Conservation (phyloP, 371 early-diverging fungal species). For the Sporodiniella umbellata region DNA sequence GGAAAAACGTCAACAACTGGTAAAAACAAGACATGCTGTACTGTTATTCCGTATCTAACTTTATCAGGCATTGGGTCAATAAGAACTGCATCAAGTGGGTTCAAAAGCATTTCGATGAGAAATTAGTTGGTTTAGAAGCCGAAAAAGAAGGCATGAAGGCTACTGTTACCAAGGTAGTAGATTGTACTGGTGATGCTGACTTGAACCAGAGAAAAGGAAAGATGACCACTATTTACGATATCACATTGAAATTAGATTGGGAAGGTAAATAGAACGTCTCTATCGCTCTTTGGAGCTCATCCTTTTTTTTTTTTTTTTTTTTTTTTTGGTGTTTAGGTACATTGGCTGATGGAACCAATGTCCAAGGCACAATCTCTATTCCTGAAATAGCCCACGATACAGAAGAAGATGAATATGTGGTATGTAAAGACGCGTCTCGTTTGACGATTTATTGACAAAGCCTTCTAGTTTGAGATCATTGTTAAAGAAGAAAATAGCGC, state of each 20-base stretch:
- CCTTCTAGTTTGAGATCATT: slow-evolving; percentile 73
- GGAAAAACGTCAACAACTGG: slow-evolving; percentile 36
- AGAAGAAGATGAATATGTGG: slow-evolving; percentile 75
- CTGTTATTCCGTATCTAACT: neutral
- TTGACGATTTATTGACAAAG: no score
- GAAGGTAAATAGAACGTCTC: slow-evolving; percentile 51
- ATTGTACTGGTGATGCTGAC: slow-evolving; percentile 75
- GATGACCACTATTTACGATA: slow-evolving; percentile 81
- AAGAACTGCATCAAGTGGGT: slow-evolving; percentile 87
- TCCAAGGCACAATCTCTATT: slow-evolving; percentile 74
- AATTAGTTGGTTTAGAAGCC: slow-evolving; percentile 49
- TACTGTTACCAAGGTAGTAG: slow-evolving; percentile 49
- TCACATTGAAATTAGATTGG: slow-evolving; percentile 69
- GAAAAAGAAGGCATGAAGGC: slow-evolving; percentile 49
- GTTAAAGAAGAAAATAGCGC: slow-evolving; percentile 57
- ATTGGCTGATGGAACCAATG: slow-evolving; percentile 61
- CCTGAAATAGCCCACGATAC: slow-evolving; percentile 95
- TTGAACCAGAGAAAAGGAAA: slow-evolving; percentile 89
- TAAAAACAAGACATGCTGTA: neutral
- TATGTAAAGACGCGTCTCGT: slow-evolving; percentile 11
- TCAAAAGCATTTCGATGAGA: slow-evolving; percentile 57
- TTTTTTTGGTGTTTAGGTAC: slow-evolving; percentile 50
- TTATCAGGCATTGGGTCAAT: slow-evolving; percentile 56
- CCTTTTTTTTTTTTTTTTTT: no score
- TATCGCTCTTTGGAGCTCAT: no score